phyloP scores from a whole-genome alignment of 1,284 basidiomycete genomes.

The Naganishia cerealis region DNA sequence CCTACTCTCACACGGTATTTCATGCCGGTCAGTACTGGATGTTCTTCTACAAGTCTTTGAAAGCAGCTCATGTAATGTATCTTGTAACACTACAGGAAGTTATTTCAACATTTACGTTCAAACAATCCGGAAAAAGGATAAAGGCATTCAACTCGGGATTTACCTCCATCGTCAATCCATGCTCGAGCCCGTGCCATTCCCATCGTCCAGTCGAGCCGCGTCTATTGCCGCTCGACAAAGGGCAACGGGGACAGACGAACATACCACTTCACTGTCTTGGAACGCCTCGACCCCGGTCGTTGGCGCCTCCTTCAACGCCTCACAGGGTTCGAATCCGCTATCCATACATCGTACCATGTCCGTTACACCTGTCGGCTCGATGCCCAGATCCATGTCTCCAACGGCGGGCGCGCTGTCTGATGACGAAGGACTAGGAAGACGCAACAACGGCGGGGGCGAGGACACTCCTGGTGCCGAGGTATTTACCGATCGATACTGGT shows the following conservation, averaged over 20 bases:
- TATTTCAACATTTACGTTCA: conserved; percentile 85
- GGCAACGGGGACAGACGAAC: conserved; percentile 34
- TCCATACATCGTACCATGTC: conserved; percentile 31
- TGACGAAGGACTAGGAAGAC: conserved; percentile 18
- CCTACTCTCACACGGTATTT: conserved; percentile 57
- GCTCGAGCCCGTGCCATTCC: conserved; percentile 60
- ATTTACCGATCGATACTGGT: conserved; percentile 17
- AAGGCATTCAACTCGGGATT: conserved; percentile 74
- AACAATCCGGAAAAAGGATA: conserved; percentile 69
- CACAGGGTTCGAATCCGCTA: conserved; percentile 15
- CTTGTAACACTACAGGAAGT: conserved; percentile 65
- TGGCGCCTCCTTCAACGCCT: background rate
- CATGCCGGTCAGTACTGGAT: conserved; percentile 48
- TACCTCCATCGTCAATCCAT: conserved; percentile 83
- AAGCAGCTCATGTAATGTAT: conserved; percentile 53
- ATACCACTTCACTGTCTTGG: conserved; percentile 33
- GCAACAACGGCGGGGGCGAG: conserved; percentile 5
- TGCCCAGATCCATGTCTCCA: conserved; percentile 23
- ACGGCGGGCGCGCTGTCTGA: conserved; percentile 14
- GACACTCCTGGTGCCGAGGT: conserved; percentile 9
- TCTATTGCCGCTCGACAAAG: conserved; percentile 27
- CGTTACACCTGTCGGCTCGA: conserved; percentile 25
- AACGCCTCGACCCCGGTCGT: background rate
- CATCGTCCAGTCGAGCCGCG: conserved; percentile 8
- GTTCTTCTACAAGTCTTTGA: conserved; percentile 62